phyloP scores from a whole-genome alignment of 768 basidiomycete genomes.

The Mycena rosella region DNA sequence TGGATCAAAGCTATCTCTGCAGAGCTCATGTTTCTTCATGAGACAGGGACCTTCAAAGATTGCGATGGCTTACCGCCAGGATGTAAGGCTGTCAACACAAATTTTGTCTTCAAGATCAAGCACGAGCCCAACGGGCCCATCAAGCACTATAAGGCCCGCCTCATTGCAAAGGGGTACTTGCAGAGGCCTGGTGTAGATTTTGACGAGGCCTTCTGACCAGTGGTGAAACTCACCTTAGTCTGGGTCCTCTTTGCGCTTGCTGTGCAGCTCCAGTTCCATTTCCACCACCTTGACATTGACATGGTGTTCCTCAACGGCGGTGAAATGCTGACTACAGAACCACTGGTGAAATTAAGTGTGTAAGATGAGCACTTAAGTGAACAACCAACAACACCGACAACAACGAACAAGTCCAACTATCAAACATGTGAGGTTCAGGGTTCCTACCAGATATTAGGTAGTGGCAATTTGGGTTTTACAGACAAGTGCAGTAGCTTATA shows the following conservation, averaged over 20 bases:
- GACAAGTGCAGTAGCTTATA: no score
- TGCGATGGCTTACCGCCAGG: constrained; percentile 34
- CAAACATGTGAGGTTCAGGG: no score
- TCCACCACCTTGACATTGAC: constrained; percentile 42
- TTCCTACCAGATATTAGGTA: no score
- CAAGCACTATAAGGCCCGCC: constrained; percentile 16
- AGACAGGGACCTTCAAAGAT: no score
- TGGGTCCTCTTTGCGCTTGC: constrained; percentile 41
- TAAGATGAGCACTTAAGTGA: no score
- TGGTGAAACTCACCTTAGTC: constrained; percentile 36
- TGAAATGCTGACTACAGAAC: no score
- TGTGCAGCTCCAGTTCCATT: constrained; percentile 30
- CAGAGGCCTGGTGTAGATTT: constrained; percentile 54
- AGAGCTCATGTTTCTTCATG: no score
- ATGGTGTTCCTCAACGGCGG: constrained; percentile 43
- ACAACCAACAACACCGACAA: no score
- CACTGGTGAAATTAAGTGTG: no score
- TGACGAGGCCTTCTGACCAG: constrained; percentile 42
- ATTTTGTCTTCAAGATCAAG: constrained; percentile 56
- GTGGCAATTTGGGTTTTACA: no score
- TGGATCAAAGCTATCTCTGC: no score
- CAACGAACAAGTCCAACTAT: no score
- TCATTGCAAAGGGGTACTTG: constrained; percentile 52
- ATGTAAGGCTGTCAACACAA: constrained; percentile 45
- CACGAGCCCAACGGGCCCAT: constrained; percentile 46